Percentiles rank a stretch among this genome's conserved stretches.
Conservation (phyloP, 257 asterid genomes). For the Mentha longifolia region DNA sequence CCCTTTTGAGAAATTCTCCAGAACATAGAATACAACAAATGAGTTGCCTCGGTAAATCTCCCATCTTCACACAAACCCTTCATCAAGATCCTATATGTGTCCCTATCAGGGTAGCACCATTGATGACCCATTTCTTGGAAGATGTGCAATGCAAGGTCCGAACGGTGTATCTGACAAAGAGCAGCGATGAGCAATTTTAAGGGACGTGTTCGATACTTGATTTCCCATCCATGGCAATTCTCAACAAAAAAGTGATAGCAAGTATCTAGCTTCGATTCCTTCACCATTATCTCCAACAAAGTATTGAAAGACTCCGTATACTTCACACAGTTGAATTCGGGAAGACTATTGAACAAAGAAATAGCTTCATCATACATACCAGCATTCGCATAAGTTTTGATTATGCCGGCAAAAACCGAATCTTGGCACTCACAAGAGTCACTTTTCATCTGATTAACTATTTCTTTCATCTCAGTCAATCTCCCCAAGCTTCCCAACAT, state of each 20-base stretch:
- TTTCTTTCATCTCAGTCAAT: slow-evolving; percentile 69
- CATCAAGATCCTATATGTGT: slow-evolving; percentile 76
- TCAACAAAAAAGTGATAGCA: slow-evolving; percentile 67
- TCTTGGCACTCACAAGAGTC: slow-evolving; percentile 85
- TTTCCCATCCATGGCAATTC: slow-evolving; percentile 77
- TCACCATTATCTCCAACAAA: slow-evolving; percentile 74
- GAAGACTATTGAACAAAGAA: slow-evolving; percentile 66
- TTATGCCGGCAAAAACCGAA: slow-evolving; percentile 59
- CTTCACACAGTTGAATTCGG: slow-evolving; percentile 79
- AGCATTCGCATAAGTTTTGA: slow-evolving; percentile 59
- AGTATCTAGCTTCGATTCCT: slow-evolving; percentile 59
- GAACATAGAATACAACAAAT: slow-evolving; percentile 77
- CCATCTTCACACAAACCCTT: slow-evolving; percentile 82
- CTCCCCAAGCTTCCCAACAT: slow-evolving; percentile 69
- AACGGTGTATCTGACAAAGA: slow-evolving; percentile 62
- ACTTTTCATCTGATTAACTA: slow-evolving; percentile 64
- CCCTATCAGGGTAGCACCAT: slow-evolving; percentile 73
- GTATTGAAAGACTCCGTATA: slow-evolving; percentile 73
- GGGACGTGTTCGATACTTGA: slow-evolving; percentile 63
- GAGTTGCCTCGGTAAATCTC: slow-evolving; percentile 74
- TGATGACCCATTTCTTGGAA: slow-evolving; percentile 85
- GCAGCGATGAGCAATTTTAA: slow-evolving; percentile 69
- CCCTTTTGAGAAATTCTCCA: slow-evolving; percentile 90
- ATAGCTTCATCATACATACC: slow-evolving; percentile 74
- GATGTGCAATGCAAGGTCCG: slow-evolving; percentile 77